Evolutionary conservation across 2,329 filamentous ascomycete species (phyloP), one percentile per base, ranked within the genome.

Genomic region (Cordyceps sp.): DNA sequence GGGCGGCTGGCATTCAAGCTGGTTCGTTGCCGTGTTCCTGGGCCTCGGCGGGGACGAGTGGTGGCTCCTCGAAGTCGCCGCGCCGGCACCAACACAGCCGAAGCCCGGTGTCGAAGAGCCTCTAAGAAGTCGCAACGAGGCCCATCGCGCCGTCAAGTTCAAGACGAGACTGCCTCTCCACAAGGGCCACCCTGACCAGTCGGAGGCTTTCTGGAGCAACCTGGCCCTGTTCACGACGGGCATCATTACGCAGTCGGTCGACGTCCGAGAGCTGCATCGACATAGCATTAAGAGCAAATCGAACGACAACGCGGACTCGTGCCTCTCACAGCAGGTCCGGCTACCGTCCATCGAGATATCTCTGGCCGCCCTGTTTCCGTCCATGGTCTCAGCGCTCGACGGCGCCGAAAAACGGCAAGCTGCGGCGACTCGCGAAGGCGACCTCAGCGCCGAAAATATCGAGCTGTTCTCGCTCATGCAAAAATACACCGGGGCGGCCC

Each of bases 1-100:
- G 43, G 61, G 61, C 36, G 73, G 70, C n/a, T 93, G 86, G 82
- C 64, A 64, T 9, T 49, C 66, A 12, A 60, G 68, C 32, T 93
- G 83, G 81, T 71, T 76, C 39, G 57, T 92, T 25, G 74, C 76
- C 40, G 66, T 79, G 29, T 73, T 73, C 32, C 65, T 84, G 48
- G 75, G 77, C 47, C 62, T 80, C 46, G 64, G 66, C 45, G 81
- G 82, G 33, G 81, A 90, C 47, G 67, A 66, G 38, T 93, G 82
- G 81, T 86, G 78, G 73, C 58, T 86, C 37, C 60, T 83, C 33
- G 67, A 78, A 56, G 66, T 33, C 4, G 26, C 26, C 13, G 22
- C 10, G 13, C 22, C 13, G 13, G 18, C 4, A 6, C 3, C 17
- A n/a, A 22, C 17, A 4, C 10, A 8, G n/a, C 17, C 5, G 7